These are phyloP conservation scores for Venturia pyrina DNA, from an alignment of 2,329 filamentous ascomycete genomes.

Conservation along the genomic window DNA sequence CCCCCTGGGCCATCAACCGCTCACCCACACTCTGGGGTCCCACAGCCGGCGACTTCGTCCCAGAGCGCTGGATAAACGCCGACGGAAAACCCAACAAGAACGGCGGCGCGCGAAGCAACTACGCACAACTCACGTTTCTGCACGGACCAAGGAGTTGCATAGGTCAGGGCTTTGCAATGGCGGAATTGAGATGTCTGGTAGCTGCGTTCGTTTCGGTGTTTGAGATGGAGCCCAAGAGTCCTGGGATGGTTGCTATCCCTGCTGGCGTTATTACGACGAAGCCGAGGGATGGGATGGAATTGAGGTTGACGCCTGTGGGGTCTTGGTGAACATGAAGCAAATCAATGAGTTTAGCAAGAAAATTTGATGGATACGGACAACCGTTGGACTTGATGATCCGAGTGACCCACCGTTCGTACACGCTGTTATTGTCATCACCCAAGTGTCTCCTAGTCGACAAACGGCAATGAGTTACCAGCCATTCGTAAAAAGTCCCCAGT, in stretches of 20 bases:
- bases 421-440: too few species aligned
- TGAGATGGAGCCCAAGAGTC: conserved; percentile 25
- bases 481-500: too few species aligned
- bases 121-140: conserved; percentile 32
- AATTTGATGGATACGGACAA: too few species aligned
- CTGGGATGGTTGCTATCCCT: conserved; percentile 20
- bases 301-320: conserved; percentile 20
- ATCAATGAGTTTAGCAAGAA: too few species aligned
- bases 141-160: conserved; percentile 32
- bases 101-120: conserved; percentile 29
- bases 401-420: too few species aligned
- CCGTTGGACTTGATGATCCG: too few species aligned
- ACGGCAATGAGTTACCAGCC: too few species aligned
- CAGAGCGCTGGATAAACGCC: conserved; percentile 36
- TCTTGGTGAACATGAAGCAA: background rate
- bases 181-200: conserved; percentile 26
- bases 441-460: too few species aligned
- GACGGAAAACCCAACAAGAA: conserved; percentile 29
- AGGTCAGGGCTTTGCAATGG: conserved; percentile 28
- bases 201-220: conserved; percentile 26
- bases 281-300: conserved; percentile 27
- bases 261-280: conserved; percentile 30
- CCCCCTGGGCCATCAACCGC: conserved; percentile 33
- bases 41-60: conserved; percentile 31
- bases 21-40: conserved; percentile 32